These are phyloP conservation scores for Ganoderma boninense DNA, from an alignment of 1,284 basidiomycete species.

Conservation along the genomic window DNA sequence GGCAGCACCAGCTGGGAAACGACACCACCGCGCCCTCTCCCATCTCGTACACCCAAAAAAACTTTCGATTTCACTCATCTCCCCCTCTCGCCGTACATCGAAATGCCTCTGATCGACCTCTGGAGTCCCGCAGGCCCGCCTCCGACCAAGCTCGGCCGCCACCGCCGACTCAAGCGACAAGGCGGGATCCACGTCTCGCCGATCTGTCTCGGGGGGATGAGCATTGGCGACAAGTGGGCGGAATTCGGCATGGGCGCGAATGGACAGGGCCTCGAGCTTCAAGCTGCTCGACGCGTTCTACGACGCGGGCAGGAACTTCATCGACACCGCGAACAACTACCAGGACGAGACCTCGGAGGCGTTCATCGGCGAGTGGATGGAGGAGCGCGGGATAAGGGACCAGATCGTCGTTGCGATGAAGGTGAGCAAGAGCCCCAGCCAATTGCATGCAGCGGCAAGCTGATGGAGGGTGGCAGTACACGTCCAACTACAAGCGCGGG, in stretches of 20 bases:
- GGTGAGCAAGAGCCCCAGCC: conserved; percentile 36
- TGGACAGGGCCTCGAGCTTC: conserved; percentile 47
- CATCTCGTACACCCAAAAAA: not conserved
- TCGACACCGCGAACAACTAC: conserved; percentile 63
- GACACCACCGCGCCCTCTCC: not conserved
- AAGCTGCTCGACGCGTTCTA: conserved; percentile 57
- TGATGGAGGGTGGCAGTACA: conserved; percentile 14
- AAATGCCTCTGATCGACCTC: conserved; percentile 3
- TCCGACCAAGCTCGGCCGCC: conserved; percentile 44
- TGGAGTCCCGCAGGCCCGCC: conserved; percentile 4
- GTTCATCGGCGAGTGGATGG: conserved; percentile 68
- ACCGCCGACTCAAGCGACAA: conserved; percentile 51
- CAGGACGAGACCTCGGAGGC: conserved; percentile 49
- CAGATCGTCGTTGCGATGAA: conserved; percentile 66
- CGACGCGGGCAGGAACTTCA: conserved; percentile 60
- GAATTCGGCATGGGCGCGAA: conserved; percentile 43
- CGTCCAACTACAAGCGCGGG: conserved; percentile 35
- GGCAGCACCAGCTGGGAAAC: too few relatives aligned
- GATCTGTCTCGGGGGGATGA: conserved; percentile 58
- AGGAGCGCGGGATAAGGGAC: conserved; percentile 57
- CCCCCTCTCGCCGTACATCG: not conserved
- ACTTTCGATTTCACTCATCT: not conserved
- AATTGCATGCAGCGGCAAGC: not conserved
- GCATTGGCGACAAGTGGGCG: conserved; percentile 54
- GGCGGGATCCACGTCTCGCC: conserved; percentile 52